Evolutionary conservation across 2,329 filamentous ascomycete species (phyloP).

Genomic region (Botrytis porri): DNA sequence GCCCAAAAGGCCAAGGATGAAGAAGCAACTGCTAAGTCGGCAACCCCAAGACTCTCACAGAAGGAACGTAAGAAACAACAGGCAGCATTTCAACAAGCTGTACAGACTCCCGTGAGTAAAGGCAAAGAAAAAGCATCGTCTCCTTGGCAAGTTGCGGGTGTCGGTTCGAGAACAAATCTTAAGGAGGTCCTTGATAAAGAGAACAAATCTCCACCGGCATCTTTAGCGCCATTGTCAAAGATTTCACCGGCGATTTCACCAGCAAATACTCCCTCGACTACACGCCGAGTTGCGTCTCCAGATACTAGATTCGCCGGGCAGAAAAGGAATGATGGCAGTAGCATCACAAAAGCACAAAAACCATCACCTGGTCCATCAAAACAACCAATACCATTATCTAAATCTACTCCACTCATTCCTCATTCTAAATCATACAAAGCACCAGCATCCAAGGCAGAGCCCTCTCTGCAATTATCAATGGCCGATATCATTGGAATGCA

Average conservation of each 20-base stretch:
- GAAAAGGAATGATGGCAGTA: constrained; percentile 26
- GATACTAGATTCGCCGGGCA: constrained; percentile 64
- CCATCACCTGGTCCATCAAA: constrained; percentile 23
- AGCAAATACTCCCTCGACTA: constrained; percentile 37
- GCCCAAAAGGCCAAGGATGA: constrained; percentile 45
- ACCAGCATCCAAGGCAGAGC: constrained; percentile 58
- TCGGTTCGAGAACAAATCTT: constrained; percentile 48
- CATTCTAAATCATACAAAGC: constrained; percentile 61
- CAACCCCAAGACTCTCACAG: constrained; percentile 71
- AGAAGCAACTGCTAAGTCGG: constrained; percentile 38
- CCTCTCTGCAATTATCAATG: constrained; percentile 69
- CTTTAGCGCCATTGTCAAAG: constrained; percentile 32
- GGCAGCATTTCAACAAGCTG: constrained; percentile 43
- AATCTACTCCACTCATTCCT: constrained; percentile 46
- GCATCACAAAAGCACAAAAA: constrained; percentile 22
- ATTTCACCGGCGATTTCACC: constrained; percentile 32
- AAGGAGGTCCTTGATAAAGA: constrained; percentile 47
- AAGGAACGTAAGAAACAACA: constrained; percentile 87
- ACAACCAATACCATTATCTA: constrained; percentile 25
- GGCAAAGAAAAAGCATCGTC: constrained; percentile 42
- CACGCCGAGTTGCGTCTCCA: constrained; percentile 53
- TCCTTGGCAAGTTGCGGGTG: constrained; percentile 65
- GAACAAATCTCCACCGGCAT: constrained; percentile 33
- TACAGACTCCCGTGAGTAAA: constrained; percentile 43
- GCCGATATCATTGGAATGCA: constrained; percentile 88